phyloP scores from a whole-genome alignment of 73 alveolate genomes.

The Effrenium voratum region DNA sequence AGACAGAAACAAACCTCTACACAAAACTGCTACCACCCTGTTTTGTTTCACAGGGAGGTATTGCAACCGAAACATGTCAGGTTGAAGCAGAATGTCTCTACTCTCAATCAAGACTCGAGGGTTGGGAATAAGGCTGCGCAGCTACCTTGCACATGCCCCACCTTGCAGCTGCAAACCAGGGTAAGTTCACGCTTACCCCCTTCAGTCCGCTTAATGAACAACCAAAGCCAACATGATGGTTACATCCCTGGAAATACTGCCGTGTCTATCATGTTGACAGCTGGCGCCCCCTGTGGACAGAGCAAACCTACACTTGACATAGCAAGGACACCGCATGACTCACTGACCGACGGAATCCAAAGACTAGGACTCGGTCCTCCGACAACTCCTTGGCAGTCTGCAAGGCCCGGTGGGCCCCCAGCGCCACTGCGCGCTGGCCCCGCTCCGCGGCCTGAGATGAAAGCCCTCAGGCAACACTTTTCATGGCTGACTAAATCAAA shows the following conservation, averaged over 20 bases:
- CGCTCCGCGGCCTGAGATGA: slow-evolving; percentile 34
- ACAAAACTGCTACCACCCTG: too few relatives aligned
- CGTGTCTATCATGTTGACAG: not conserved
- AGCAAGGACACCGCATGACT: not conserved
- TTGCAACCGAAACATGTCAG: too few relatives aligned
- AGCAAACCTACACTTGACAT: not conserved
- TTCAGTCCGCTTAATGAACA: too few relatives aligned
- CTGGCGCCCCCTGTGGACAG: not conserved
- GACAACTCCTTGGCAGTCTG: slow-evolving; percentile 50
- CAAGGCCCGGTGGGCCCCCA: slow-evolving; percentile 79
- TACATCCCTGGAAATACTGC: not conserved
- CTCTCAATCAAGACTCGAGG: too few relatives aligned
- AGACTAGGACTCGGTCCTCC: not conserved
- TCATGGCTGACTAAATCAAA: not conserved
- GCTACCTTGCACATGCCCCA: too few relatives aligned
- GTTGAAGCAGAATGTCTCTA: too few relatives aligned
- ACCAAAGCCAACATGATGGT: not conserved
- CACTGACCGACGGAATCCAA: not conserved
- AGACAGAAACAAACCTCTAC: too few relatives aligned
- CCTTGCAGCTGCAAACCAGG: too few relatives aligned
- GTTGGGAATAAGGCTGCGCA: too few relatives aligned
- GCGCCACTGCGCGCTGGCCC: slow-evolving; percentile 71
- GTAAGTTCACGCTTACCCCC: too few relatives aligned
- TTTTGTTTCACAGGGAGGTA: too few relatives aligned
- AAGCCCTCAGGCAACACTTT: not conserved